Evolutionary conservation across 306 rosid genomes (phyloP).

Genomic region (Trifolium pratense): DNA sequence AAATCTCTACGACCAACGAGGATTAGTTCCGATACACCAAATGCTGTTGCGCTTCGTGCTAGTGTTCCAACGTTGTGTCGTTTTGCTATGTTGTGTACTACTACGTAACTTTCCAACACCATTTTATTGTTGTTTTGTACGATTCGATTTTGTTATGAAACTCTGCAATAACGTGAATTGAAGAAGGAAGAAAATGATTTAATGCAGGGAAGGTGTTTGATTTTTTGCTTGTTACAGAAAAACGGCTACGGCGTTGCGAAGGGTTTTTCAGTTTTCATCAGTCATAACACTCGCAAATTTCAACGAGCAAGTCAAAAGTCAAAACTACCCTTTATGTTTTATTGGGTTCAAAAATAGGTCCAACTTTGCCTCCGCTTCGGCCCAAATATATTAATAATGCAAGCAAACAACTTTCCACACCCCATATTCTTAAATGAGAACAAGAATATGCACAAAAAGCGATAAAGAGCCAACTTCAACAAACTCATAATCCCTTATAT

Average conservation of each 20-base stretch:
- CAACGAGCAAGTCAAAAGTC: neutral
- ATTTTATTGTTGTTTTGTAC: neutral
- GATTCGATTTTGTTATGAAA: neutral
- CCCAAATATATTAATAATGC: neutral
- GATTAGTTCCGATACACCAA: constrained; percentile 81
- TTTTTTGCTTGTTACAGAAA: neutral
- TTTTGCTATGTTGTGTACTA: constrained; percentile 93
- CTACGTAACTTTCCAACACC: constrained; percentile 74
- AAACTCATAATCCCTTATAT: too few species aligned
- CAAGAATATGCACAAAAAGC: too few species aligned
- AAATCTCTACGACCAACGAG: constrained; percentile 90
- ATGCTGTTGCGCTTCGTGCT: constrained; percentile 91
- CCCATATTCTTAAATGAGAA: too few species aligned
- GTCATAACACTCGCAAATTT: neutral
- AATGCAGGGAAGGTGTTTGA: neutral
- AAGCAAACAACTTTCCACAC: too few species aligned
- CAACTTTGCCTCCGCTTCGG: neutral
- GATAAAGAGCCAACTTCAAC: too few species aligned
- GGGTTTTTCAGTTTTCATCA: neutral
- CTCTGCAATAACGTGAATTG: neutral
- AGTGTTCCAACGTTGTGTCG: constrained; percentile 88
- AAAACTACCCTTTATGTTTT: neutral
- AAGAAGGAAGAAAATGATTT: neutral
- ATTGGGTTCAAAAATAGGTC: neutral
- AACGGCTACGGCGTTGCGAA: neutral